Evolutionary conservation across 2,329 filamentous ascomycete species (phyloP).

Genomic region (Cyphellophora attinorum): DNA sequence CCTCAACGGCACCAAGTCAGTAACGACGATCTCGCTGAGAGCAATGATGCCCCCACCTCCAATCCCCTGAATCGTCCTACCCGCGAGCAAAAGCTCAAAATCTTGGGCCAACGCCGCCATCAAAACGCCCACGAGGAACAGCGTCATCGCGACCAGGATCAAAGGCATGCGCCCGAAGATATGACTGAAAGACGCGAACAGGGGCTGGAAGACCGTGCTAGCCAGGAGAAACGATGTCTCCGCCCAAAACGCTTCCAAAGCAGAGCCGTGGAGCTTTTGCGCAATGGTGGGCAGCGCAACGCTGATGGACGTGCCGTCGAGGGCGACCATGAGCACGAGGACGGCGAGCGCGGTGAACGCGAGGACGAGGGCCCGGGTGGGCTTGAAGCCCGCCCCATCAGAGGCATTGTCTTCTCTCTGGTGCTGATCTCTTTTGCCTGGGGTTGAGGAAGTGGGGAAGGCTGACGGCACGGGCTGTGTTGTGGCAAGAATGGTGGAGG

Average conservation of each 20-base stretch:
- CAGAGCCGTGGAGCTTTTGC: constrained; percentile 40
- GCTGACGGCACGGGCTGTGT: too few relatives aligned
- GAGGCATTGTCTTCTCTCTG: background rate
- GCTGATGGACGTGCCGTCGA: constrained; percentile 57
- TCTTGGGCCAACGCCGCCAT: constrained; percentile 49
- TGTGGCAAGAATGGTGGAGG: too few relatives aligned
- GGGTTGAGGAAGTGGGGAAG: too few relatives aligned
- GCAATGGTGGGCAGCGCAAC: constrained; percentile 46
- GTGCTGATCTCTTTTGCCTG: too few relatives aligned
- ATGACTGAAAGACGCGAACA: constrained; percentile 36
- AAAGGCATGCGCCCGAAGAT: constrained; percentile 38
- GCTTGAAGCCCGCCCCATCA: constrained; percentile 6
- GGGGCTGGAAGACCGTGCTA: constrained; percentile 49
- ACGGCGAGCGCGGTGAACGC: constrained; percentile 44
- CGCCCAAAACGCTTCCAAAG: constrained; percentile 60
- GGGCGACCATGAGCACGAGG: constrained; percentile 51
- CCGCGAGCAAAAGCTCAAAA: constrained; percentile 54
- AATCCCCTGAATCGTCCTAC: constrained; percentile 52
- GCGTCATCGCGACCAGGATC: constrained; percentile 27
- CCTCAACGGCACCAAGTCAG: constrained; percentile 33
- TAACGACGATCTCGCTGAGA: constrained; percentile 33
- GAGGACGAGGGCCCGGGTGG: constrained; percentile 28
- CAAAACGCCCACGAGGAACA: constrained; percentile 47
- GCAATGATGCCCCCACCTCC: constrained; percentile 36
- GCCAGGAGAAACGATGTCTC: constrained; percentile 62